These are phyloP conservation scores for Nakataea oryzae DNA, from an alignment of 2,329 filamentous ascomycete species.

Conservation along the genomic window DNA sequence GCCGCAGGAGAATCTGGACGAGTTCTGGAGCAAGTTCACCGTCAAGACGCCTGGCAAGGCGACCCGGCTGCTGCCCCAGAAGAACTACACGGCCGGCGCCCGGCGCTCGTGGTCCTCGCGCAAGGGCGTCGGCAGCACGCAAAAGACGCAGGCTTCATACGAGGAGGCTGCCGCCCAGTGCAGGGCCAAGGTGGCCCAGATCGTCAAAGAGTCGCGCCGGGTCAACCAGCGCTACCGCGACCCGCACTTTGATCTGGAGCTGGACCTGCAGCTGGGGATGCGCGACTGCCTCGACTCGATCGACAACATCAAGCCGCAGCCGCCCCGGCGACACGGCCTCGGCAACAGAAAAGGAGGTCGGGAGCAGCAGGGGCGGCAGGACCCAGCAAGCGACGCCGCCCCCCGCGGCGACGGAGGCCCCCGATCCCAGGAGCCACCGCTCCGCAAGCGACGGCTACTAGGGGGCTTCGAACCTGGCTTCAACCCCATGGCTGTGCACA, in stretches of 20 bases:
- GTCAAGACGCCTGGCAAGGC: conserved; percentile 63
- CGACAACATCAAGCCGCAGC: conserved; percentile 3
- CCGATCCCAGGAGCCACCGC: conserved; percentile 1
- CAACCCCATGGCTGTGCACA: conserved; percentile 47
- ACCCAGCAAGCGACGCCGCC: neutral
- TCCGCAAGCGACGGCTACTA: conserved; percentile 3
- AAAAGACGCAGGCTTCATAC: conserved; percentile 53
- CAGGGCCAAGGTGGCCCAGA: conserved; percentile 50
- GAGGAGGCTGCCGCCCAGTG: conserved; percentile 63
- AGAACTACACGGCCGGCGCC: conserved; percentile 48
- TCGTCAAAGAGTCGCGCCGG: conserved; percentile 56
- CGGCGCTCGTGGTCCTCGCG: conserved; percentile 47
- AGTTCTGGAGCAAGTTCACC: conserved; percentile 65
- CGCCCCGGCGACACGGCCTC: neutral
- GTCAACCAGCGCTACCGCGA: conserved; percentile 82
- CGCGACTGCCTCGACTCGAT: conserved; percentile 34
- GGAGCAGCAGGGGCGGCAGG: neutral
- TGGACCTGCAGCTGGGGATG: conserved; percentile 54
- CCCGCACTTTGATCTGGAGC: conserved; percentile 77
- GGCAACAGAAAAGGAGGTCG: neutral
- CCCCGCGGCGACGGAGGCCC: neutral
- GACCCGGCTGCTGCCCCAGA: conserved; percentile 59
- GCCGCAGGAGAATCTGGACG: conserved; percentile 58
- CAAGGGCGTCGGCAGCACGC: conserved; percentile 32
- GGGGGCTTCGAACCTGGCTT: conserved; percentile 16